phyloP scores from a whole-genome alignment of 495 filamentous ascomycete species.

The Daldinia vernicosa region DNA sequence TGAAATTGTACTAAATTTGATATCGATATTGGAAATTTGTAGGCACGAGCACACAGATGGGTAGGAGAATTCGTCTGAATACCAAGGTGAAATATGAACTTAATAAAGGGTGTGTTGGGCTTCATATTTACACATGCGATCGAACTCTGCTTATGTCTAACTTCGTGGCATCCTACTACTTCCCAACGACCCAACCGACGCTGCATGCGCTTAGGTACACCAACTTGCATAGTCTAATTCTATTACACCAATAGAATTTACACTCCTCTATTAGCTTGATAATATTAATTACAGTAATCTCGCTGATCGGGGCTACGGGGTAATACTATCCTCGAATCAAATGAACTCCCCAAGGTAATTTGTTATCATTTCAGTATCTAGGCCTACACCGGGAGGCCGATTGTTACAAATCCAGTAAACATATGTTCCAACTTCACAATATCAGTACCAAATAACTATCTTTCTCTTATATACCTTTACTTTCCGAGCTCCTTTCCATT shows the following conservation, averaged over 20 bases:
- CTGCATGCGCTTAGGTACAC: neutral
- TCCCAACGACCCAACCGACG: neutral
- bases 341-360: neutral
- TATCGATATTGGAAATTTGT: neutral
- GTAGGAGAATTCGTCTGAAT: neutral
- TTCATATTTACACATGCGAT: neutral
- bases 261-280: neutral
- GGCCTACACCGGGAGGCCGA: neutral
- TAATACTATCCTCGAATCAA: neutral
- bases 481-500: slow-evolving; percentile 25
- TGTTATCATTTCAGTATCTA: neutral
- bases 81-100: neutral
- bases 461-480: slow-evolving; percentile 1
- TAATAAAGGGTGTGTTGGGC: neutral
- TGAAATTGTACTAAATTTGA: neutral
- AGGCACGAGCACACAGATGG: too few species aligned
- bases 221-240: neutral
- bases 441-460: slow-evolving; percentile 20
- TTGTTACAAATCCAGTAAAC: neutral
- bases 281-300: neutral
- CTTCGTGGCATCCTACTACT: neutral
- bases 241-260: neutral
- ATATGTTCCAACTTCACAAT: neutral
- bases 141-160: neutral
- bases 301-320: neutral